These are phyloP conservation scores for Monosporascus ibericus DNA, from an alignment of 2,329 filamentous ascomycete genomes.

Conservation along the genomic window DNA sequence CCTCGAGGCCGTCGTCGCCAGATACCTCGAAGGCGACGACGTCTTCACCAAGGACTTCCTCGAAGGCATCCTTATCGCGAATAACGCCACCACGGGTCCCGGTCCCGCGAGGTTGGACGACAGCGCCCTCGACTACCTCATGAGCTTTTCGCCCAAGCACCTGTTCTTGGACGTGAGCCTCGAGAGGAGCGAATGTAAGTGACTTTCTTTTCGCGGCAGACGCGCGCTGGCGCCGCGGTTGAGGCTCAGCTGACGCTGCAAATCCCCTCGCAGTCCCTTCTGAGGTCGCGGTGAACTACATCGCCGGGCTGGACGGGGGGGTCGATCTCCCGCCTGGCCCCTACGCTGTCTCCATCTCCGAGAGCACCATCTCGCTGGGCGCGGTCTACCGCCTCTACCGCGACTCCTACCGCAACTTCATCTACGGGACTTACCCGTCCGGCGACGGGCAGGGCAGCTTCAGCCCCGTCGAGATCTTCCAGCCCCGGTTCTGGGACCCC, in stretches of 20 bases:
- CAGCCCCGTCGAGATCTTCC: constrained; percentile 11
- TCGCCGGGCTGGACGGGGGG: constrained; percentile 1
- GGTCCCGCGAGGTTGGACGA: constrained; percentile 15
- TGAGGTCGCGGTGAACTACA: constrained; percentile 4
- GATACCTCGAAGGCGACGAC: constrained; percentile 28
- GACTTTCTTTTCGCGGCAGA: too few species aligned
- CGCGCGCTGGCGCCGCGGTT: too few species aligned
- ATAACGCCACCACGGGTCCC: constrained; percentile 11
- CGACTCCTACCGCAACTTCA: constrained; percentile 16
- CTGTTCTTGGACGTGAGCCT: constrained; percentile 13
- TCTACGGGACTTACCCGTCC: constrained; percentile 18
- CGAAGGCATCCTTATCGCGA: constrained; percentile 24
- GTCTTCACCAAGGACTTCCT: constrained; percentile 31
- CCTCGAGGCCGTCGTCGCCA: constrained; percentile 22
- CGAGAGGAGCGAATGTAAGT: constrained; percentile 3
- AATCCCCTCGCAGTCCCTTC: not conserved
- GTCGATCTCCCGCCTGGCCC: constrained; percentile 13
- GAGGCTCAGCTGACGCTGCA: too few species aligned
- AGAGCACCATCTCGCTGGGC: constrained; percentile 10
- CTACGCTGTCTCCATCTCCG: constrained; percentile 12
- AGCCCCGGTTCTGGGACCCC: constrained; percentile 15
- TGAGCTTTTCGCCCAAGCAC: constrained; percentile 6
- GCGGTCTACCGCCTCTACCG: constrained; percentile 18
- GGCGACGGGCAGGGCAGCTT: constrained; percentile 13
- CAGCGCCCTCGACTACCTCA: constrained; percentile 13